Evolutionary conservation across 352 stramenopile species (phyloP).

Genomic region (Phytophthora brassicae): DNA sequence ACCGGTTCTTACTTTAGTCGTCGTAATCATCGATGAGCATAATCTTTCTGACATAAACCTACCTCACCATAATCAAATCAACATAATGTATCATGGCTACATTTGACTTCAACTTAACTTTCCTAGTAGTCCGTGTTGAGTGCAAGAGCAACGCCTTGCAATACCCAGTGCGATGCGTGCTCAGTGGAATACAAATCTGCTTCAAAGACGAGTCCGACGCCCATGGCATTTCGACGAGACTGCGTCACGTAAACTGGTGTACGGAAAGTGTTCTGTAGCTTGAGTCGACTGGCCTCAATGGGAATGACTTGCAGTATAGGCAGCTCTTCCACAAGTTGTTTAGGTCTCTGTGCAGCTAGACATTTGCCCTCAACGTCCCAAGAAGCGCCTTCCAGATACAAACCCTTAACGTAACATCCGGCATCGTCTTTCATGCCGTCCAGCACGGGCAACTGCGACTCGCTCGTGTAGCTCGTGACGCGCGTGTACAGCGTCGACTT

Average conservation of each 20-base stretch:
- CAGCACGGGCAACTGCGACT: constrained; percentile 50
- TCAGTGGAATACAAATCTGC: constrained; percentile 91
- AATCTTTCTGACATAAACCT: not conserved
- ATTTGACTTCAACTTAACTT: constrained; percentile 10
- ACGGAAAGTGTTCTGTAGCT: constrained; percentile 94
- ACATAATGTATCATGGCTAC: not conserved
- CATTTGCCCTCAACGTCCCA: constrained; percentile 86
- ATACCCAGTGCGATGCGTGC: constrained; percentile 92
- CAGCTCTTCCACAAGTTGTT: constrained; percentile 94
- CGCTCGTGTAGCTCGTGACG: constrained; percentile 84
- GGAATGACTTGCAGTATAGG: constrained; percentile 95
- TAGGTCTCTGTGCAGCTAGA: constrained; percentile 89
- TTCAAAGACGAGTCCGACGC: constrained; percentile 94
- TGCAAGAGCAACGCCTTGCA: constrained; percentile 92
- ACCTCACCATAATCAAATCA: not conserved
- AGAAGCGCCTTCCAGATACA: constrained; percentile 94
- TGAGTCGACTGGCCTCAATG: constrained; percentile 94
- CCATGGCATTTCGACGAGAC: constrained; percentile 93
- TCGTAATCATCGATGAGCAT: not conserved
- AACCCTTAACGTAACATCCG: constrained; percentile 90
- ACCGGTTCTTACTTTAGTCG: no score
- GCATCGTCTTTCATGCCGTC: constrained; percentile 59
- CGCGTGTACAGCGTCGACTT: constrained; percentile 94
- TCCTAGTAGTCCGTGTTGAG: constrained; percentile 91
- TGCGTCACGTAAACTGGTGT: constrained; percentile 97